Base-by-base conservation (phyloP, 2,329 filamentous ascomycete genomes). In the Penicillium sp. region DNA sequence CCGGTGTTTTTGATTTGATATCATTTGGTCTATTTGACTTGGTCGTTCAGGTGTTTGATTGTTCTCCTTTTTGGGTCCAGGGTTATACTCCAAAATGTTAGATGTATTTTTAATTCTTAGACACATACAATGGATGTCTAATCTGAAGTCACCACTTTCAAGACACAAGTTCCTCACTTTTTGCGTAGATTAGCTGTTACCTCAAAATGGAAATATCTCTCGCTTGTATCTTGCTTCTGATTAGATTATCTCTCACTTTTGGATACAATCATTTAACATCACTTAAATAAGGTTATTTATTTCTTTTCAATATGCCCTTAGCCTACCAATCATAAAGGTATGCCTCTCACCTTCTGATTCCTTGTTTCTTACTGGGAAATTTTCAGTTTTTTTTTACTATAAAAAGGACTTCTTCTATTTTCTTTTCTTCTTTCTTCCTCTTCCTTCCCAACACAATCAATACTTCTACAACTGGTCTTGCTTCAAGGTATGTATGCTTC, bases 1-100 rank as follows among this genome's bases (percentile, higher is more conserved):
- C 64, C 59, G 63, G 64, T 61, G 63, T 41, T 63, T 62, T 57
- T 56, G 59, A 39, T 53, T 61, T 55, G 64, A 64, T 64, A 63
- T 64, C 60, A 63, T 63, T 61, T 64, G 67, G 62, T 68, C 57
- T 61, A 56, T 62, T 44, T 61, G 51, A 33, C 57, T 45, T 57
- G 65, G 60, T 66, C 55, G 60, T 63, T 65, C 58, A 39, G 65
- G 67, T 63, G 69, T 65, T 56, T 41, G 16, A 29, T 54, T 56
- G 31, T 58, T 52, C 48, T 56, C 10, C 26, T 26, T 52, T 52
- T 45, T 51, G 26, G 16, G 55, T 51, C 52, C 44, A 29, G 62
- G 58, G 57, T 55, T 58, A 57, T 57, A 57, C 51, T 52, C 33
- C 59, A 60, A 59, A 66, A 66, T 59, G 50, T 60, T 65, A 58